phyloP scores from a whole-genome alignment of 345 rosid species.

The Nasturtium officinale region DNA sequence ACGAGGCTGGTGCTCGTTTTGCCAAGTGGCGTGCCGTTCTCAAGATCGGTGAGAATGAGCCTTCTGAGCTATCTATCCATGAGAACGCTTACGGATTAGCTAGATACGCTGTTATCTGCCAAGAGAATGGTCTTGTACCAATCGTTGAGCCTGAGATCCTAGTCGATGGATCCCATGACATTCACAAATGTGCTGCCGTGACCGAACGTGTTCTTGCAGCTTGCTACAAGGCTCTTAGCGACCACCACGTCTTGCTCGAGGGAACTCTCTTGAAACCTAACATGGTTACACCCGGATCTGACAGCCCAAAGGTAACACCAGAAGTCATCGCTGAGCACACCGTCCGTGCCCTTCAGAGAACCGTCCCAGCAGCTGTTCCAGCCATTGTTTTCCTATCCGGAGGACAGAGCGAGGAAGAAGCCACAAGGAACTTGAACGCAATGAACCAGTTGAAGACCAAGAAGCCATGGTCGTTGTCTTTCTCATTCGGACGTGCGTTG shows the following conservation, averaged over 20 bases:
- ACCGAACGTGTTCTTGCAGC: conserved; percentile 91
- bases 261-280: conserved; percentile 93
- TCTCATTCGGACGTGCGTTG: conserved; percentile 95
- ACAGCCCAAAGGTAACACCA: conserved; percentile 70
- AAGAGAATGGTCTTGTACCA: conserved; percentile 94
- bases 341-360: conserved; percentile 81
- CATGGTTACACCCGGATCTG: conserved; percentile 99
- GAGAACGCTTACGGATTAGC: conserved; percentile 48
- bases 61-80: conserved; percentile 73
- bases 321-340: conserved; percentile 88
- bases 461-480: conserved; percentile 96
- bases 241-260: conserved; percentile 92
- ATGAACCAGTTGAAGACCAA: conserved; percentile 86
- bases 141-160: conserved; percentile 97
- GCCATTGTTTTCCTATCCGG: conserved; percentile 88
- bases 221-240: conserved; percentile 94
- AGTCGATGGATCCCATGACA: conserved; percentile 90
- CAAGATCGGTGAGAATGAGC: conserved; percentile 86
- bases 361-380: conserved; percentile 92
- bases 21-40: conserved; percentile 99
- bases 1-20: conserved; percentile 59
- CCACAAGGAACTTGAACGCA: conserved; percentile 85
- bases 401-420: conserved; percentile 96
- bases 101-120: conserved; percentile 89
- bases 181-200: conserved; percentile 80